Conservation (phyloP, 768 basidiomycete species). For the Tylopilus balloui region DNA sequence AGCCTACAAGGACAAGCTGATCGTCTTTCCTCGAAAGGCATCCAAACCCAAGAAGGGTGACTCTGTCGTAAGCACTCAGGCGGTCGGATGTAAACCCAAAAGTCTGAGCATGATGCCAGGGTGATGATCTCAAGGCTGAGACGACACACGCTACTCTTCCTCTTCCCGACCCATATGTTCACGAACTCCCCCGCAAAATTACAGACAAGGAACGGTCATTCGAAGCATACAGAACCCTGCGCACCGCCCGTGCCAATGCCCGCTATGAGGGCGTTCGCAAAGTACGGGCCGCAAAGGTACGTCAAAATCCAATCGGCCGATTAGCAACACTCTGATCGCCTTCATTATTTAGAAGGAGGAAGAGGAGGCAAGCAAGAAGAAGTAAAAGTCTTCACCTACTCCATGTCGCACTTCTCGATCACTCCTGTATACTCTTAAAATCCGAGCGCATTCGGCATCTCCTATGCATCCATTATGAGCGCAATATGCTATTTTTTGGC, state of each 20-base stretch:
- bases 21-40: constrained; percentile 96
- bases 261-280: constrained; percentile 88
- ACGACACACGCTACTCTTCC: constrained; percentile 66
- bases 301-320: constrained; percentile 24
- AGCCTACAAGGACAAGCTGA: constrained; percentile 87
- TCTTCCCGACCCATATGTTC: constrained; percentile 61
- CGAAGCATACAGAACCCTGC: constrained; percentile 86
- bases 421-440: constrained; percentile 36
- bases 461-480: constrained; percentile 30
- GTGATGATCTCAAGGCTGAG: constrained; percentile 73
- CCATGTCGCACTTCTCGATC: constrained; percentile 21
- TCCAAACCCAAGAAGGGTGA: constrained; percentile 96
- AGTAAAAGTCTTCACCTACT: constrained; percentile 44
- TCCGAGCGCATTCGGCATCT: constrained; percentile 22
- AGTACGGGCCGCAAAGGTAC: constrained; percentile 77
- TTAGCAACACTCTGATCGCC: constrained; percentile 14
- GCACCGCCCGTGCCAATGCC: constrained; percentile 73
- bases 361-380: constrained; percentile 90
- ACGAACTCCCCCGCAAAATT: constrained; percentile 90
- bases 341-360: constrained; percentile 64
- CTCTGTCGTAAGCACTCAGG: constrained; percentile 61
- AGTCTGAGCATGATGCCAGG: constrained; percentile 40
- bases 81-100: background rate
- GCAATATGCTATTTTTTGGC: background rate
- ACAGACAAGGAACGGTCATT: constrained; percentile 85